These are phyloP conservation scores for Akanthomyces uredinophilus DNA, from an alignment of 2,329 filamentous ascomycete species.

Conservation along the genomic window DNA sequence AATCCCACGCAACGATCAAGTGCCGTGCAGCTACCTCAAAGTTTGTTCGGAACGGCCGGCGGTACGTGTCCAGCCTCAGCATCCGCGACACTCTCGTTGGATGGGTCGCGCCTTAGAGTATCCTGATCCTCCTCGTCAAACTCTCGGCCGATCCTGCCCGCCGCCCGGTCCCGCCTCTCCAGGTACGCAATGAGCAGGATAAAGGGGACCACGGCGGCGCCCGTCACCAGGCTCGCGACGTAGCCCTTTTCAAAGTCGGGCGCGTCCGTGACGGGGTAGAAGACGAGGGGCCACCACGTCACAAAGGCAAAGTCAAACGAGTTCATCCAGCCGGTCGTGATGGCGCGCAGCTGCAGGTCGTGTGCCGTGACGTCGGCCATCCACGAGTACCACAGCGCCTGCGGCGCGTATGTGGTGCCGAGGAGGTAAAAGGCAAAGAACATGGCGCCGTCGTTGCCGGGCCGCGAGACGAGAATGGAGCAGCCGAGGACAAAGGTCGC, in stretches of 20 bases:
- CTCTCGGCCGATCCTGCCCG: constrained; percentile 23
- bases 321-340: constrained; percentile 40
- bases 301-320: constrained; percentile 39
- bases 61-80: not conserved
- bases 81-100: not conserved
- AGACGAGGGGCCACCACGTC: constrained; percentile 36
- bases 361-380: constrained; percentile 39
- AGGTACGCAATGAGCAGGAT: constrained; percentile 33
- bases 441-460: constrained; percentile 29
- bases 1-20: not conserved
- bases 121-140: constrained; percentile 13
- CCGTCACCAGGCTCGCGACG: constrained; percentile 35
- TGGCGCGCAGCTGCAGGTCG: constrained; percentile 36
- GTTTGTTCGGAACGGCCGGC: no score
- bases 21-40: not conserved
- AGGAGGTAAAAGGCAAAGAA: constrained; percentile 41
- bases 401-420: constrained; percentile 40
- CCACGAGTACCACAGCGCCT: constrained; percentile 43
- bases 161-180: constrained; percentile 25
- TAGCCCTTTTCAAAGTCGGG: constrained; percentile 35
- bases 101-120: not conserved
- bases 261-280: constrained; percentile 36
- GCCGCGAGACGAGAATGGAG: constrained; percentile 32
- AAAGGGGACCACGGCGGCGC: constrained; percentile 31
- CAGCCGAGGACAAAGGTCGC: constrained; percentile 37